Conservation (phyloP, 1,284 basidiomycete species). For the Golubevia pallescens region DNA sequence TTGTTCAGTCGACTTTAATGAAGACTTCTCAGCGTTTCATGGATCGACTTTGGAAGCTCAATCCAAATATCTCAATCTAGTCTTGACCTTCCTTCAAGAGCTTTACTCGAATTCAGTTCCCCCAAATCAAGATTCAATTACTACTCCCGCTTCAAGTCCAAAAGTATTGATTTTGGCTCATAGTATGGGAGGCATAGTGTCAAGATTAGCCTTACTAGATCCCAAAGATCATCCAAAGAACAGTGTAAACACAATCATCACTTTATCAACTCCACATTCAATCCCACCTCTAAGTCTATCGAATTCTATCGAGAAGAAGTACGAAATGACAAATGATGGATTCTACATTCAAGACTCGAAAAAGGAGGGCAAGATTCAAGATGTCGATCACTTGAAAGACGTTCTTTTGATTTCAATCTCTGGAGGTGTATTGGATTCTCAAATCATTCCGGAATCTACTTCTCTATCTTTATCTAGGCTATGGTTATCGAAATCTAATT, state of each 20-base stretch:
- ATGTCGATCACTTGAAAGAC: conserved; percentile 16
- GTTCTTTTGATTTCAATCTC: conserved; percentile 41
- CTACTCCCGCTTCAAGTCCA: no score
- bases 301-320: not conserved
- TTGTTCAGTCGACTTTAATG: conserved; percentile 64
- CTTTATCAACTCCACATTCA: conserved; percentile 53
- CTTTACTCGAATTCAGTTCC: conserved; percentile 19
- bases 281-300: conserved; percentile 54
- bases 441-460: conserved; percentile 54
- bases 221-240: conserved; percentile 22
- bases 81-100: conserved; percentile 32
- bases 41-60: conserved; percentile 49
- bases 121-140: no score
- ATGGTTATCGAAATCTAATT: conserved; percentile 18
- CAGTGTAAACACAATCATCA: conserved; percentile 54
- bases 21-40: conserved; percentile 63
- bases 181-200: conserved; percentile 60
- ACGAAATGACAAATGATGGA: no score
- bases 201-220: conserved; percentile 30
- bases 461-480: conserved; percentile 33
- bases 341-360: not conserved
- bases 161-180: conserved; percentile 46
- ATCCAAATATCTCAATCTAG: conserved; percentile 56
- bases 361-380: not conserved
- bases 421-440: conserved; percentile 57